Conservation (phyloP, 352 stramenopile genomes). For the Globisporangium cylindrosporum region DNA sequence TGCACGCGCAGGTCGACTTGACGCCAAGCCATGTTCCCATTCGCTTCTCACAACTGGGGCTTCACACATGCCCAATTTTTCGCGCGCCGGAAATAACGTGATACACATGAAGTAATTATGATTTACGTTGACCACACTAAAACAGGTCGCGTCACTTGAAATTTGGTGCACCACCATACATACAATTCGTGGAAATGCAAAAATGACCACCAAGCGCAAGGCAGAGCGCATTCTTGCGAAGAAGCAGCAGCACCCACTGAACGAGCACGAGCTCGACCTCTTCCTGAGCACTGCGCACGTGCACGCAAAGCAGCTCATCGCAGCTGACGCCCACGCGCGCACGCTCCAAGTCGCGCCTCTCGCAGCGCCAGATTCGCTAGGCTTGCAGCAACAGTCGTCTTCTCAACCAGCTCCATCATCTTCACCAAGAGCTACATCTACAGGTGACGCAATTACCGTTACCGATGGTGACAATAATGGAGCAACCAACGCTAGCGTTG, state of each 20-base stretch:
- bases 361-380: constrained; percentile 8
- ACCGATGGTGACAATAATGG: neutral
- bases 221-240: constrained; percentile 43
- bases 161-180: neutral
- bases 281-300: constrained; percentile 28
- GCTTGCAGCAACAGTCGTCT: constrained; percentile 5
- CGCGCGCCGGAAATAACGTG: constrained; percentile 10
- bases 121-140: neutral
- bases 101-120: neutral
- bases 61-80: neutral
- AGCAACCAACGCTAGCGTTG: neutral
- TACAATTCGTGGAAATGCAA: neutral
- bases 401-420: neutral
- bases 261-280: constrained; percentile 65
- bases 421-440: neutral
- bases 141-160: neutral
- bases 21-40: constrained; percentile 6
- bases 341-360: constrained; percentile 1
- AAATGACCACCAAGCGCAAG: constrained; percentile 32
- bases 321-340: constrained; percentile 2
- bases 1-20: constrained; percentile 52
- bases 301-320: neutral
- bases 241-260: constrained; percentile 41
- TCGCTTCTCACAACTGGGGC: neutral
- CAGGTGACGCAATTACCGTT: neutral